phyloP scores from a whole-genome alignment of 176 grass and related monocot genomes.

The Eremochloa ophiuroides region DNA sequence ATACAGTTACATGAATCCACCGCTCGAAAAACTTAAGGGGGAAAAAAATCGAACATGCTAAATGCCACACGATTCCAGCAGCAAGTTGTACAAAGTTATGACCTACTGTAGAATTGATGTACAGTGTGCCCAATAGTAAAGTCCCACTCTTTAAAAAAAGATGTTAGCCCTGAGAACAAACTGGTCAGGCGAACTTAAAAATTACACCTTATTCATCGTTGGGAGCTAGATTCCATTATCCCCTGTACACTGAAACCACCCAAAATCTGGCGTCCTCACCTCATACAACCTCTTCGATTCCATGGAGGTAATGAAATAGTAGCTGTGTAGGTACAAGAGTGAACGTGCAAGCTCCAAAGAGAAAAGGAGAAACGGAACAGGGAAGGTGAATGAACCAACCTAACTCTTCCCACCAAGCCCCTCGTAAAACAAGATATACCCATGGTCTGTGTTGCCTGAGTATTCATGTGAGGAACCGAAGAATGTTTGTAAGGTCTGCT shows the following conservation, averaged over 20 bases:
- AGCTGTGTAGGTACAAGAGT: conserved; percentile 51
- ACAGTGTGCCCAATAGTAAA: conserved; percentile 22
- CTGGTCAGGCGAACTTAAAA: conserved; percentile 26
- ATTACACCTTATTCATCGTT: conserved; percentile 51
- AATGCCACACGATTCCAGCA: conserved; percentile 5
- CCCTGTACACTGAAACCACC: conserved; percentile 62
- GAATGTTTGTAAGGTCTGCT: conserved; percentile 79
- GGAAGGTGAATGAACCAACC: conserved; percentile 21
- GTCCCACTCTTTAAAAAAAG: conserved; percentile 26
- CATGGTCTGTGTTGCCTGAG: conserved; percentile 95
- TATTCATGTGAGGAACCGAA: conserved; percentile 96
- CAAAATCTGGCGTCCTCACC: conserved; percentile 43
- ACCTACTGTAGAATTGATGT: conserved; percentile 35
- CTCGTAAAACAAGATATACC: conserved; percentile 99
- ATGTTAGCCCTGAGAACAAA: conserved; percentile 8
- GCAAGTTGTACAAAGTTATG: not conserved
- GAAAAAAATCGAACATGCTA: not conserved
- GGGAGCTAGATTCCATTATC: conserved; percentile 43
- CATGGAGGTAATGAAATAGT: conserved; percentile 42
- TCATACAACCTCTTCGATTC: conserved; percentile 42
- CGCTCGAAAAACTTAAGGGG: not conserved
- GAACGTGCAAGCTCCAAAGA: conserved; percentile 38
- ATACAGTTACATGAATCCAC: not conserved
- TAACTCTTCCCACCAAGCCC: conserved; percentile 66
- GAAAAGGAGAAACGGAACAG: conserved; percentile 5